Base-by-base conservation (phyloP, 164 flowering plant species). In the Echeveria elegans region DNA sequence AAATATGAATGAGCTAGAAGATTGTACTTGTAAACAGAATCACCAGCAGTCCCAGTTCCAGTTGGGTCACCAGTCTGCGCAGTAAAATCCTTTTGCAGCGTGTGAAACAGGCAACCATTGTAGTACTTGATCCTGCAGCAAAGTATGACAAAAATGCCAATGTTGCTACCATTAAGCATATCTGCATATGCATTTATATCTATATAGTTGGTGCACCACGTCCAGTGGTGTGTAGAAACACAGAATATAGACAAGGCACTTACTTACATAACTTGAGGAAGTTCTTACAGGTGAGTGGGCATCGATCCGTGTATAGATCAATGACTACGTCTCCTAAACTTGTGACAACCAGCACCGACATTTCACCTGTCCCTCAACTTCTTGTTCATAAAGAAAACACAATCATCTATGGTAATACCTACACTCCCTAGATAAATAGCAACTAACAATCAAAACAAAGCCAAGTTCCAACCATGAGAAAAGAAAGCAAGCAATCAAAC, bases 1-100 rank as follows among this genome's bases (percentile, higher is more conserved):
- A 34, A 3, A 34, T 34, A 40, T 11, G 45, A 40, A 40, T 8
- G 14, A 12, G 14, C 11, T 7, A 7, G 45, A 40, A 8, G 65
- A 48, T 31, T 86, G 73, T 75, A 90, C 96, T 87, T 89, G 78
- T 88, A 94, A 8, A 94, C 68, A 37, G 97, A 91, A 75, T 94
- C 96, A 43, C 97, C 99, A 36, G 89, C 92, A 5, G 77, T 66
- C 18, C 96, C 96, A 7, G 85, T 87, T 65, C 97, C 97, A 23
- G 94, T 86, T 1, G 94, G 97, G 50, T 94, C 96, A 59, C 99
- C 99, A 19, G 97, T 89, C 79, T 94, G 96, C 15, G 94, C 92
- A 21, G 94, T 88, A 52, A 89, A 94, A 78, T 94, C 96, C 72
- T 94, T 91, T 64, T 88, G 92, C 34, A 94, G 82, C 0, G 85